Evolutionary conservation across 176 grass and related monocot species (phyloP), one percentile per base, ranked within the genome.

Genomic region (Neostapfia colusana): DNA sequence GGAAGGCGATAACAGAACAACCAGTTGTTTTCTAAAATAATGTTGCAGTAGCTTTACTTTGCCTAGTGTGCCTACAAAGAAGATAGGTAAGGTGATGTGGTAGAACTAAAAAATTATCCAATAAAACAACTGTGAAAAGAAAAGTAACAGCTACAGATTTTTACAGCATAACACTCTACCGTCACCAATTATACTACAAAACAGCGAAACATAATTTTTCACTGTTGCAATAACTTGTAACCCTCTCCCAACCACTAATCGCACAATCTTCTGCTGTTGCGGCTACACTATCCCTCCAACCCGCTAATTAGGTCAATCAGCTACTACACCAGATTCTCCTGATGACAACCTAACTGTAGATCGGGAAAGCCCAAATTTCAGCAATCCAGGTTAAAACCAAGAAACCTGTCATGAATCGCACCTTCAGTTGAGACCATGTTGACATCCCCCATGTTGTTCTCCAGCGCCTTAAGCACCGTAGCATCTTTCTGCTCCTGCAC

Each of bases 401-500:
- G 57, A 38, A 56, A 57, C 15, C 35, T 46, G 7, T 26, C 3
- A 31, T 28, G 35, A 75, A 26, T 38, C 64, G 28, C 39, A 88
- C 86, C 70, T 88, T 84, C 86, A 63, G 54, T 76, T 64, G 76
- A 79, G 8, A 75, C 70, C 86, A 88, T 88, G 6, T 80, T 75
- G 45, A 88, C 76, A 36, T 88, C 84, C 6, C 55, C 86, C 81
- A 84, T 84, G 54, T 83, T 88, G 51, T 69, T 79, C 63, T 80
- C 86, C 70, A 88, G 64, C 37, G 86, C 86, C 76, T 84, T 88
- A 27, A 79, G 28, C 81, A 88, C 34, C 54, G 24, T n/a, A 43
- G 63, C 81, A 63, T 88, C 86, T 42, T 88, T 88, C 81, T 84
- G 70, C 9, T 88, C 86, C 86, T 88, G 86, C 63, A 56, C 45